Evolutionary conservation across 306 rosid genomes (phyloP).

Genomic region (Nissolia schottii): DNA sequence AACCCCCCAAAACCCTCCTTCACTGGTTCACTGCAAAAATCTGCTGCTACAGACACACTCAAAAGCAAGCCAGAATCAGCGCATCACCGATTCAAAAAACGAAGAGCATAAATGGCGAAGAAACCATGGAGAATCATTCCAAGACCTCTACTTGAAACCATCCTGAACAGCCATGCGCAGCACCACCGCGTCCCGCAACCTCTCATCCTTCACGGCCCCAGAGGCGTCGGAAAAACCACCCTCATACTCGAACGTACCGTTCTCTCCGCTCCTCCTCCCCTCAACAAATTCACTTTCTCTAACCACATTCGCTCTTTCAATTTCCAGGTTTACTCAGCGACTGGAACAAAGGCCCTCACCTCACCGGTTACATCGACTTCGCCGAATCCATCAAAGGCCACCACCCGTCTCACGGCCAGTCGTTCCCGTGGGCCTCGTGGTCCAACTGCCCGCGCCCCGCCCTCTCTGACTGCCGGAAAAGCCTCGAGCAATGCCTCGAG

Average conservation of each 20-base stretch:
- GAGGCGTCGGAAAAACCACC: constrained; percentile 93
- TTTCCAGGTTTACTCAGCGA: constrained; percentile 61
- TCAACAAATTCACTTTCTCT: background rate
- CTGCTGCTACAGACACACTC: background rate
- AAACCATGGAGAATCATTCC: constrained; percentile 84
- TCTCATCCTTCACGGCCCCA: constrained; percentile 85
- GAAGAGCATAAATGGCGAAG: constrained; percentile 40
- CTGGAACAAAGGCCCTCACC: constrained; percentile 86
- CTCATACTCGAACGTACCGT: constrained; percentile 72
- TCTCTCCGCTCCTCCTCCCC: background rate
- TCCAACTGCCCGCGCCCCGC: constrained; percentile 53
- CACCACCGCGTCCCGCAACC: constrained; percentile 89
- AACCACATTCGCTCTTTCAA: background rate
- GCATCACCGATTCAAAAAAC: background rate
- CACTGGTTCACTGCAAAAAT: background rate
- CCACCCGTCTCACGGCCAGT: constrained; percentile 38
- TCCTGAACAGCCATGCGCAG: constrained; percentile 82
- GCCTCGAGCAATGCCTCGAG: constrained; percentile 70
- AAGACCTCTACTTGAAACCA: constrained; percentile 74
- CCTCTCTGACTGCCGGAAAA: constrained; percentile 50
- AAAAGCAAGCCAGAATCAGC: background rate
- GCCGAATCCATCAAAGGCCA: constrained; percentile 65
- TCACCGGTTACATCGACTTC: constrained; percentile 83
- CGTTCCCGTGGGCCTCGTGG: constrained; percentile 87
- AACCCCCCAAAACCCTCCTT: constrained; percentile 47